A percentile compares a stretch with the other conserved stretches of the same genome.
Evolutionary conservation across 1,139 yeast genomes (phyloP).

Genomic region (Hemisphaericaspora lyxosophila): DNA sequence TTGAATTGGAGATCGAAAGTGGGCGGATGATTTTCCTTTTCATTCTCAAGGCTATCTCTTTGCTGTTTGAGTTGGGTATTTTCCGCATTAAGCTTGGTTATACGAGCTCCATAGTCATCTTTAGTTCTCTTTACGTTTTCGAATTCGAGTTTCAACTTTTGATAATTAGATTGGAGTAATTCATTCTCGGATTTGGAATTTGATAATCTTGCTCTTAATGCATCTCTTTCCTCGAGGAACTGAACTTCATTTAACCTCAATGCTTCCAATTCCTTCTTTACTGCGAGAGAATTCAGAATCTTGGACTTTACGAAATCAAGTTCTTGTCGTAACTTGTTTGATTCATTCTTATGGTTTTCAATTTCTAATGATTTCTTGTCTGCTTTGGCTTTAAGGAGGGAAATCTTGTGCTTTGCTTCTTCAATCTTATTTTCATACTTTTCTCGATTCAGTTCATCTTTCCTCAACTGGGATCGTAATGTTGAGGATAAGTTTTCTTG

Average conservation of each 20-base stretch:
- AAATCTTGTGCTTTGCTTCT: conserved; percentile 14
- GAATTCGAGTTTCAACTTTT: conserved; percentile 36
- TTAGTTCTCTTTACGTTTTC: conserved; percentile 29
- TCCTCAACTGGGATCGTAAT: conserved; percentile 15
- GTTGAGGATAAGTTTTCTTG: conserved; percentile 12
- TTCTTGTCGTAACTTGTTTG: conserved; percentile 14
- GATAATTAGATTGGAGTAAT: conserved; percentile 17
- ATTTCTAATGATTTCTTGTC: conserved; percentile 13
- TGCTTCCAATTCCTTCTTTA: conserved; percentile 4
- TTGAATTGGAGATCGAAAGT: conserved; percentile 27
- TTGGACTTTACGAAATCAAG: conserved; percentile 7
- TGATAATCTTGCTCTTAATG: conserved; percentile 6
- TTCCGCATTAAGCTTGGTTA: conserved; percentile 25
- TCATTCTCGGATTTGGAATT: conserved; percentile 11
- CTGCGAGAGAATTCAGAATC: conserved; percentile 4
- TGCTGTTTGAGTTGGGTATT: conserved; percentile 22
- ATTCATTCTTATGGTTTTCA: conserved; percentile 11
- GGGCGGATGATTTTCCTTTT: conserved; percentile 43
- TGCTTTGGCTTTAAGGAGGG: conserved; percentile 12
- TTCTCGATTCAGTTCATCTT: conserved; percentile 11
- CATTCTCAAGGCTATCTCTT: conserved; percentile 21
- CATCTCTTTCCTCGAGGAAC: conserved; percentile 9
- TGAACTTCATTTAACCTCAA: conserved; percentile 6
- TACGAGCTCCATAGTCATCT: conserved; percentile 27
- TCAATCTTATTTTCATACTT: conserved; percentile 15